Evolutionary conservation across 352 stramenopile species (phyloP), one percentile per base, ranked within the genome.

Genomic region (Phytopythium boreale): DNA sequence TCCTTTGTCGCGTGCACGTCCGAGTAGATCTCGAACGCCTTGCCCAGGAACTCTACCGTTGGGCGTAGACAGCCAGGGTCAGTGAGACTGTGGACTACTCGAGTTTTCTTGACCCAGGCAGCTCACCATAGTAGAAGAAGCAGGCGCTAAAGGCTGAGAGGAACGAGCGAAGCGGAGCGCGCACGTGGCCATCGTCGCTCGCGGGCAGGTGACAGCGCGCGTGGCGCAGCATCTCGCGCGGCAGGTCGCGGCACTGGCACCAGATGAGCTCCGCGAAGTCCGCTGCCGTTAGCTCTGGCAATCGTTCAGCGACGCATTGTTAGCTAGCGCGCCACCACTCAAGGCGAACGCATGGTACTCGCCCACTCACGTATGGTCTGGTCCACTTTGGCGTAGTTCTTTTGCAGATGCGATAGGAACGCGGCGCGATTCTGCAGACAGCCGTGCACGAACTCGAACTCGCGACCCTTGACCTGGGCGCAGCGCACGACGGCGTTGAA

Each of bases 201-300:
- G 77, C 68, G 2, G 63, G 57, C 17, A 88, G 31, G 62, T 89
- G 80, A 14, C 63, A 74, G 2, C 71, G 70, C 37, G 75, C 68
- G 34, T 83, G 79, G 24, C 71, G 63, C 49, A 90, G 62, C 31
- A 86, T 50, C 27, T 76, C 61, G 6, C 20, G 46, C 7, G 81
- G 75, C 22, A 90, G 62, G 59, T 90, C 77, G 44, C 71, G 71
- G 63, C 79, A 90, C 36, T 87, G 77, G 34, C 71, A 81, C 77
- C 64, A 76, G 6, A 90, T 37, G 61, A 90, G 71, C 60, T 90
- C 79, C 0, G 60, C 75, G 59, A 90, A 88, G 66, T 90, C 79
- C 20, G 77, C 81, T 1, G 73, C 70, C 10, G 79, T 82, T 17
- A 90, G 64, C 31, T 72, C 81, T 89, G 56, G 8, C 4, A 7